Base-by-base conservation (phyloP, 1,284 basidiomycete species). In the Tilletia horrida region DNA sequence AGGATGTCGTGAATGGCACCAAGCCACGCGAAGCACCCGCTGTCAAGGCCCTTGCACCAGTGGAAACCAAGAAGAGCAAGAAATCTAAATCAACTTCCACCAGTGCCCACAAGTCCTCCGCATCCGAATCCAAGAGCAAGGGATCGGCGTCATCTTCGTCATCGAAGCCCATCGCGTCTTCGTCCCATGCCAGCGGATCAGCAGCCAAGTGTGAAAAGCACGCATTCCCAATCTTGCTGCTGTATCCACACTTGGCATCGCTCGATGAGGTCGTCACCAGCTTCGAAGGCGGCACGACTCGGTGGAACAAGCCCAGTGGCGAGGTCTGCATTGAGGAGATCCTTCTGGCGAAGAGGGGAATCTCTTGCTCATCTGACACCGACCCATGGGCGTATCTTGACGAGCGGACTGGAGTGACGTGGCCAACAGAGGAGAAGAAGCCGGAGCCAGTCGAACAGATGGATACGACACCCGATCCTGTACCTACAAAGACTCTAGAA, bases 321-420 rank as follows among this genome's bases (percentile, higher is more conserved):
- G 78, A 80, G 55, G 25, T 68, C 48, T 72, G 73, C 27, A 65
- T 79, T 14, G 79, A 81, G 25, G 74, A 81, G 63, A 67, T 80
- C 16, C 65, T 68, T n/a, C 75, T 70, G 1, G 50, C 65, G 18
- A 66, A 64, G 16, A 62, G 66, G 11, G 70, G 68, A 27, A 67
- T 71, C 29, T 55, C 66, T 14, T 21, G 62, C n/a, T 70, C 59
- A 7, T 9, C 55, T n/a, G 65, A 66, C 14, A 48, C 64, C 1
- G 79, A 81, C 67, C 75, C 78, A 8, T 81, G 76, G 76, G 40
- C 68, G 0, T 68, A 73, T 57, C 73, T 81, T 44, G 76, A 81
- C 62, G 67, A 66, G 42, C 44, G 69, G 1, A 66, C 64, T 7
- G 76, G 77, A 11, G 70, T 70, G 16, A 78, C 77, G 77, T 63